Evolutionary conservation across 2,329 filamentous ascomycete species (phyloP).

Genomic region (Cladophialophora carrionii): DNA sequence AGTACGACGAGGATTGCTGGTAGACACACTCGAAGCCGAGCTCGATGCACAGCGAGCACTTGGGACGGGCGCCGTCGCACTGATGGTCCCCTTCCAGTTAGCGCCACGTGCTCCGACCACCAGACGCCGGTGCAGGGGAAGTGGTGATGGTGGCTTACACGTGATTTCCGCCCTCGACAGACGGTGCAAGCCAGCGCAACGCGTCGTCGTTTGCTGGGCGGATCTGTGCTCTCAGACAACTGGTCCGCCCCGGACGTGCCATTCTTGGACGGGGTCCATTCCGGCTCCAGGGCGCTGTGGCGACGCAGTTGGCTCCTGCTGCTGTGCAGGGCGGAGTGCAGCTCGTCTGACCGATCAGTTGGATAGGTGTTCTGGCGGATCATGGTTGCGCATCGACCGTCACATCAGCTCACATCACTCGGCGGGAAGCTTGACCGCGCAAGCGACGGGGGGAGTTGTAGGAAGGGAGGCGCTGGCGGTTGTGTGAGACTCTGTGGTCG

Average conservation of each 20-base stretch:
- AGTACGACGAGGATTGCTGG: conserved; percentile 20
- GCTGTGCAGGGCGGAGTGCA: conserved; percentile 12
- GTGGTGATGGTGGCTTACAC: conserved; percentile 7
- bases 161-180: conserved; percentile 22
- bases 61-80: conserved; percentile 43
- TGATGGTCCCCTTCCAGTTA: conserved; percentile 7
- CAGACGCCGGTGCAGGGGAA: no score
- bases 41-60: conserved; percentile 47
- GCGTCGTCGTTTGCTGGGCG: conserved; percentile 21
- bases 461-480: not conserved
- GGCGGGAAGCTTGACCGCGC: conserved; percentile 11
- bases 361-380: conserved; percentile 14
- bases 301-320: conserved; percentile 8
- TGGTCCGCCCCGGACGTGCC: conserved; percentile 8
- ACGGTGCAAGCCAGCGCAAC: conserved; percentile 21
- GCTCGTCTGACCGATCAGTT: conserved; percentile 11
- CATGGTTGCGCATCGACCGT: conserved; percentile 2
- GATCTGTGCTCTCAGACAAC: conserved; percentile 8
- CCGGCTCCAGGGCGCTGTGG: conserved; percentile 8
- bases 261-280: conserved; percentile 15
- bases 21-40: conserved; percentile 52
- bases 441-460: conserved; percentile 21
- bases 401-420: not conserved
- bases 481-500: not conserved
- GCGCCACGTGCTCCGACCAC: not conserved